Evolutionary conservation across 2,329 filamentous ascomycete species (phyloP).

Genomic region (Shiraia sp.): DNA sequence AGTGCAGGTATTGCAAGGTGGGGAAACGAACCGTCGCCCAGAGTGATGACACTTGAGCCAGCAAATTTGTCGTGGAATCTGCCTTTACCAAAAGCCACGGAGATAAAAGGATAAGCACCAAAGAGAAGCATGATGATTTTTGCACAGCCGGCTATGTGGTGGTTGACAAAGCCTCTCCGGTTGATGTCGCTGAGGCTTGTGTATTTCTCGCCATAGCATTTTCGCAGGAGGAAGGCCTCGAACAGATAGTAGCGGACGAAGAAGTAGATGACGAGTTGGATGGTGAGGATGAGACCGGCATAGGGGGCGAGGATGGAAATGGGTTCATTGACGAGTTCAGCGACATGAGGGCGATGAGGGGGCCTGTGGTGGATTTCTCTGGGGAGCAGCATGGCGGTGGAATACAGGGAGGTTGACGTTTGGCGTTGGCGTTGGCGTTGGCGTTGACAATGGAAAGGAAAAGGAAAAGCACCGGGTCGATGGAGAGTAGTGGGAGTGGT

Average conservation of each 20-base stretch:
- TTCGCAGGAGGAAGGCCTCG: constrained; percentile 40
- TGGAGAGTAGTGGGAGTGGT: no score
- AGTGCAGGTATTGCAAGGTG: no score
- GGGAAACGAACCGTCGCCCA: constrained; percentile 41
- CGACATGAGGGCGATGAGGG: neutral
- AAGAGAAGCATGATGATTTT: constrained; percentile 48
- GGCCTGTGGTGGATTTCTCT: no score
- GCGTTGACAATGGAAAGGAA: no score
- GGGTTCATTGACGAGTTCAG: constrained; percentile 1
- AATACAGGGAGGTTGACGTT: no score
- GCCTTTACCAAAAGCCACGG: constrained; percentile 40
- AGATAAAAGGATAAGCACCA: constrained; percentile 49
- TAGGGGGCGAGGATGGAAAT: constrained; percentile 25
- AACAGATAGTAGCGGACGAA: constrained; percentile 41
- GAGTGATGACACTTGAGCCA: constrained; percentile 34
- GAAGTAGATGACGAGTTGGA: constrained; percentile 18
- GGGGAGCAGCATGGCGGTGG: no score
- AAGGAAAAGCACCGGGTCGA: no score
- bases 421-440: no score
- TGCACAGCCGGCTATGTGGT: constrained; percentile 50
- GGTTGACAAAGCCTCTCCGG: constrained; percentile 51
- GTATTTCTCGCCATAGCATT: constrained; percentile 44
- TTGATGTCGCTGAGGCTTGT: constrained; percentile 41
- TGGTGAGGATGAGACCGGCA: constrained; percentile 25
- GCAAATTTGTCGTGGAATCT: constrained; percentile 40